These are phyloP conservation scores for Jasminum sambac DNA, from an alignment of 257 asterid genomes.

Conservation along the genomic window DNA sequence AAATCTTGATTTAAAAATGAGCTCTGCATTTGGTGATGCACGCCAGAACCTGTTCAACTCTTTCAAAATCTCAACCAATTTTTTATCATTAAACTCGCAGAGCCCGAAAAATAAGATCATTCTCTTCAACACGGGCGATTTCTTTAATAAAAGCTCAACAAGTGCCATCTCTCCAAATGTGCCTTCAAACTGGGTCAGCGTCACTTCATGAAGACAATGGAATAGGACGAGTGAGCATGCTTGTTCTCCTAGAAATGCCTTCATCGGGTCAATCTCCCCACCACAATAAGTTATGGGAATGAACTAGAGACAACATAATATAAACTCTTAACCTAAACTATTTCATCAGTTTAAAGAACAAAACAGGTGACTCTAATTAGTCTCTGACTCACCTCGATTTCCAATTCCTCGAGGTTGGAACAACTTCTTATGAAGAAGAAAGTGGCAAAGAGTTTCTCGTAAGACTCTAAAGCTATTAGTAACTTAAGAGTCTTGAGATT, in stretches of 20 bases:
- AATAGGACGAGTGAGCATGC: too few relatives aligned
- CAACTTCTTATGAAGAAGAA: too few relatives aligned
- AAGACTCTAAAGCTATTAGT: background rate
- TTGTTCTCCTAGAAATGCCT: too few relatives aligned
- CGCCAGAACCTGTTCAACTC: background rate
- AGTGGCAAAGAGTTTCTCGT: background rate
- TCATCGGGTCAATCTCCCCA: too few relatives aligned
- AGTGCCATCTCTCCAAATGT: too few relatives aligned
- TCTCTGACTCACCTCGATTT: background rate
- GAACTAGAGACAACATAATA: background rate
- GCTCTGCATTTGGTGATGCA: conserved; percentile 18
- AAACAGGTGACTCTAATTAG: background rate
- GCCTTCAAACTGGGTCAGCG: too few relatives aligned
- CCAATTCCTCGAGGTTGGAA: too few relatives aligned
- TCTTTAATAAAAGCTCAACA: background rate
- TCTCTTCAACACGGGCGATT: conserved; percentile 17
- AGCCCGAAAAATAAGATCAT: background rate
- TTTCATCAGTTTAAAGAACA: too few relatives aligned
- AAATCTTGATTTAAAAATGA: conserved; percentile 4
- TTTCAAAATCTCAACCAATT: background rate
- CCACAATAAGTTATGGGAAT: background rate
- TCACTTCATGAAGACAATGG: too few relatives aligned
- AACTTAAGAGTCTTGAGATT: background rate
- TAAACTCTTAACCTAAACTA: background rate
- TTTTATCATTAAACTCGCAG: background rate